These are phyloP conservation scores for Diaporthe sp. DNA, from an alignment of 2,329 filamentous ascomycete genomes.

Conservation along the genomic window DNA sequence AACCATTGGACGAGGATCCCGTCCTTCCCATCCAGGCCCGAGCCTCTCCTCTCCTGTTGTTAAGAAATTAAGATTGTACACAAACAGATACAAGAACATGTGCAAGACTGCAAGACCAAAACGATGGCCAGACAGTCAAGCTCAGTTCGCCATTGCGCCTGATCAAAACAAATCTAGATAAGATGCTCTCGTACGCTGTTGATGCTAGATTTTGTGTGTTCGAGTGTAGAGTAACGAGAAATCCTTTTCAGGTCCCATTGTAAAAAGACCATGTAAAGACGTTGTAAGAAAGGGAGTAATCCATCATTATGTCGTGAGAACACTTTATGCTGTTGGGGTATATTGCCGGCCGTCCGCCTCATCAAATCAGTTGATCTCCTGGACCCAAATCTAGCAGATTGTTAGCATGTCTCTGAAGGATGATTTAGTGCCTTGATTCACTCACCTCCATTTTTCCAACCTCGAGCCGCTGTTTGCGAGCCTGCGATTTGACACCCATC, in stretches of 20 bases:
- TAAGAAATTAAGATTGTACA: conserved; percentile 16
- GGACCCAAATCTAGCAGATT: conserved; percentile 45
- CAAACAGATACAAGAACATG: conserved; percentile 21
- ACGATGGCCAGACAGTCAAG: background rate
- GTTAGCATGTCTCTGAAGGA: conserved; percentile 37
- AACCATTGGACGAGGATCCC: background rate
- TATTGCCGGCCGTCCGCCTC: conserved; percentile 29
- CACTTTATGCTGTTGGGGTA: conserved; percentile 32
- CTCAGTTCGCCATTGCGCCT: conserved; percentile 23
- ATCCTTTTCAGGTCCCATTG: background rate
- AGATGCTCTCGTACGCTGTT: conserved; percentile 34
- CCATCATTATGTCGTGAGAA: conserved; percentile 35
- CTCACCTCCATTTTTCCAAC: conserved; percentile 96
- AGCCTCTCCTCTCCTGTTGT: conserved; percentile 11
- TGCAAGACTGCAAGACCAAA: background rate
- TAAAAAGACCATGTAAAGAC: background rate
- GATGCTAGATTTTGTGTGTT: conserved; percentile 31
- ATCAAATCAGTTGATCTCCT: conserved; percentile 41
- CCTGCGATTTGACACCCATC: conserved; percentile 72
- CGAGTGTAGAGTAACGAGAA: background rate
- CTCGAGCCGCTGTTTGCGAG: conserved; percentile 79
- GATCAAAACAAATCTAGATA: conserved; percentile 33
- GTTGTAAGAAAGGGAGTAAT: conserved; percentile 28
- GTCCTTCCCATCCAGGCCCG: conserved; percentile 12
- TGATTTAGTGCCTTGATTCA: conserved; percentile 34